phyloP scores from a whole-genome alignment of 371 early-diverging fungal species.

The Mucor irregularis region DNA sequence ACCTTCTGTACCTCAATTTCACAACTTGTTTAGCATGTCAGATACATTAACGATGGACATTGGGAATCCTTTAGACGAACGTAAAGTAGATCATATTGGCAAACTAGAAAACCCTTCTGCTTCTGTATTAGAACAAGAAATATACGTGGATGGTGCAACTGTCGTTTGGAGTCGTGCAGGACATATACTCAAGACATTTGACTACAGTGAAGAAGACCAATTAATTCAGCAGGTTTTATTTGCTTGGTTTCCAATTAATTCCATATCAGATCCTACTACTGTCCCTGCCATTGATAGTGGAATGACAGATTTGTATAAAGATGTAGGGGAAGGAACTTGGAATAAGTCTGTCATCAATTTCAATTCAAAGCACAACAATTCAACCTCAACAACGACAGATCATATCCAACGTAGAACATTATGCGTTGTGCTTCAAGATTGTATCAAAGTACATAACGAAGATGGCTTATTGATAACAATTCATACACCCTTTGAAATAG shows the following conservation, averaged over 20 bases:
- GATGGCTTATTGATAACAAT: slow-evolving; percentile 9
- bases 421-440: slow-evolving; percentile 19
- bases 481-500: slow-evolving; percentile 22
- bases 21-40: slow-evolving; percentile 5
- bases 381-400: background rate
- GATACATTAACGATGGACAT: background rate
- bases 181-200: slow-evolving; percentile 37
- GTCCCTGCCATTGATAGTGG: background rate
- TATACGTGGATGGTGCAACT: slow-evolving; percentile 44
- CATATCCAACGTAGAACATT: slow-evolving; percentile 9
- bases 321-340: slow-evolving; percentile 9
- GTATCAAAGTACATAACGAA: slow-evolving; percentile 12
- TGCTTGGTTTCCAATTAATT: slow-evolving; percentile 41
- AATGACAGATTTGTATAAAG: slow-evolving; percentile 1
- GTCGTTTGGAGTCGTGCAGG: slow-evolving; percentile 54
- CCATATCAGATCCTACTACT: slow-evolving; percentile 3
- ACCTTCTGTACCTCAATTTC: background rate
- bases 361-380: background rate
- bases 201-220: slow-evolving; percentile 38
- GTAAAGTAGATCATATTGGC: background rate
- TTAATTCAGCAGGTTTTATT: slow-evolving; percentile 43
- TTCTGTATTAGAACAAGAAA: slow-evolving; percentile 28
- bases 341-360: slow-evolving; percentile 9
- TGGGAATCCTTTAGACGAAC: slow-evolving; percentile 1
- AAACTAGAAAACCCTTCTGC: slow-evolving; percentile 6